Evolutionary conservation across 2,329 filamentous ascomycete species (phyloP), one percentile per base, ranked within the genome.

Genomic region (Paramyrothecium sp.): DNA sequence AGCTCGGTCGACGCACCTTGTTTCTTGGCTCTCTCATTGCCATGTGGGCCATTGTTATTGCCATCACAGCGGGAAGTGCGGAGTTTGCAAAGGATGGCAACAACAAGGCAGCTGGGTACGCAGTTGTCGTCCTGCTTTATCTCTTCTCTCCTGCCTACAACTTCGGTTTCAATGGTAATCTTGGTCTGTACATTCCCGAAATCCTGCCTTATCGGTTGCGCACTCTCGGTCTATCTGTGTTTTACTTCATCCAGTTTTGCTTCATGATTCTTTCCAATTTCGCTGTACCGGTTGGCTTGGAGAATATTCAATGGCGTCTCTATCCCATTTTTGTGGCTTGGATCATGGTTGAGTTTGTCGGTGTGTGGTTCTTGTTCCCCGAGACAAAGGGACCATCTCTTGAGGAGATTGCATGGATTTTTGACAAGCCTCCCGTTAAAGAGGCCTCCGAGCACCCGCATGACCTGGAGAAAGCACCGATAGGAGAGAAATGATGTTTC

Each of bases 331-430:
- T 46, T 21, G 49, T 56, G 38, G 50, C 46, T 7, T 57, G 21
- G n/a, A 55, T n/a, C 12, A 53, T 13, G 44, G 55, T 51, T n/a
- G 26, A 26, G 11, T 51, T 22, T 12, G 53, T 54, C 11, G 38
- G 55, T 17, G 51, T 72, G 59, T 77, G 22, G 20, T 51, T 51
- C 22, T 30, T 51, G 11, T 51, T 51, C n/a, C 21, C 26, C 21
- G 49, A 51, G 69, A 81, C 79, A 1, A 80, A 78, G 61, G 73
- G 78, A 47, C 56, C 61, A 44, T 65, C 64, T 11, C 59, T 85
- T 1, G 82, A 86, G 63, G 81, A 84, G 62, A 84, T 85, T 59
- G 81, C 58, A 3, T 44, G 38, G 13, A 44, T 44, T 44, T 44
- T 44, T 44, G 38, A 44, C 38, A 44, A 44, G 13, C 38, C 38